These are phyloP conservation scores for Fusarium sp. DNA, from an alignment of 2,329 filamentous ascomycete genomes.

Conservation along the genomic window DNA sequence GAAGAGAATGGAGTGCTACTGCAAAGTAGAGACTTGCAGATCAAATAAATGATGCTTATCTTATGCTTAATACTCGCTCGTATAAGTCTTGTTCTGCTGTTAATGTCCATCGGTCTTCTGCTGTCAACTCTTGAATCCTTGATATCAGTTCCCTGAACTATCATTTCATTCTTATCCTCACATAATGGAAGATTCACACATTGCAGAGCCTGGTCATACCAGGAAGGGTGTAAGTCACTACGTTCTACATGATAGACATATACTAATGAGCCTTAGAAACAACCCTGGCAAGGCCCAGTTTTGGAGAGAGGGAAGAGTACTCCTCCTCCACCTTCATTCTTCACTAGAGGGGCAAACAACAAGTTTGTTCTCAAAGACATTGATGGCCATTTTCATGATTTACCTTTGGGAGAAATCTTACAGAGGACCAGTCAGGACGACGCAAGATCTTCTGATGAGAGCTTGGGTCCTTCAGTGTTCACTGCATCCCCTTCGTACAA, in stretches of 20 bases:
- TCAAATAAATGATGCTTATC: background rate
- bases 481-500: constrained; percentile 29
- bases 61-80: constrained; percentile 3
- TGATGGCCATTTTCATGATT: background rate
- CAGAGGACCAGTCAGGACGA: constrained; percentile 16
- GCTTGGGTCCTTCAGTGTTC: constrained; percentile 16
- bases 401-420: constrained; percentile 1
- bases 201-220: background rate
- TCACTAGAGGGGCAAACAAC: constrained; percentile 4
- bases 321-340: constrained; percentile 13
- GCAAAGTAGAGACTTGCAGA: background rate
- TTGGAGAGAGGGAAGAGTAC: constrained; percentile 1
- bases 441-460: constrained; percentile 16
- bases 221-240: background rate
- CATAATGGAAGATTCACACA: constrained; percentile 10
- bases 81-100: background rate
- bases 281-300: background rate
- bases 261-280: constrained; percentile 12
- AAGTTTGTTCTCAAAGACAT: constrained; percentile 7
- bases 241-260: fast-evolving
- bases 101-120: background rate
- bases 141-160: background rate
- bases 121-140: background rate
- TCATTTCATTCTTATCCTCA: background rate
- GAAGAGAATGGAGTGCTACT: background rate